A percentile compares a stretch with the other conserved stretches of the same genome.
These are phyloP conservation scores for Fragaria nilgerrensis DNA, from an alignment of 306 rosid species.

Conservation along the genomic window DNA sequence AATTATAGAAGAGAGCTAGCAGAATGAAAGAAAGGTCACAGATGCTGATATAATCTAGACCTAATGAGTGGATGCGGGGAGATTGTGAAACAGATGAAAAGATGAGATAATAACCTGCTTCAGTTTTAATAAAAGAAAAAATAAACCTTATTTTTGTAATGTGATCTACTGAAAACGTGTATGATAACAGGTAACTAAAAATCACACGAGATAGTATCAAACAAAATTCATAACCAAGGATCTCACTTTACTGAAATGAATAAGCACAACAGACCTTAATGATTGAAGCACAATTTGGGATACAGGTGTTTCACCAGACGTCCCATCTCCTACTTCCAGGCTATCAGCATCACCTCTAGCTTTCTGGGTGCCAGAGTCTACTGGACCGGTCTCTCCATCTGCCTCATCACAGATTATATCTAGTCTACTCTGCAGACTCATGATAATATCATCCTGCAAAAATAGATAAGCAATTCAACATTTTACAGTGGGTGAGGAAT, in stretches of 20 bases:
- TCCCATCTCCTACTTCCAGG: constrained; percentile 36
- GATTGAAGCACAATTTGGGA: constrained; percentile 47
- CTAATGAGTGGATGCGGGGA: background rate
- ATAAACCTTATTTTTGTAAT: background rate
- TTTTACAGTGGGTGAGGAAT: background rate
- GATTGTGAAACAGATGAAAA: background rate
- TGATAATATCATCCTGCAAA: constrained; percentile 76
- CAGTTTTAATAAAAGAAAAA: background rate
- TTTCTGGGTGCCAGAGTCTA: constrained; percentile 36
- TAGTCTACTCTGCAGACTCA: constrained; percentile 82
- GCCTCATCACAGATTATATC: constrained; percentile 86
- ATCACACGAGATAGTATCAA: background rate
- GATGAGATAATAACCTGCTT: background rate
- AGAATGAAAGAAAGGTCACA: background rate
- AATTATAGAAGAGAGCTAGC: background rate
- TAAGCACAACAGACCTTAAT: constrained; percentile 43
- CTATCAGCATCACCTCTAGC: constrained; percentile 37
- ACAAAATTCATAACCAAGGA: background rate
- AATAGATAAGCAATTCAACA: constrained; percentile 19
- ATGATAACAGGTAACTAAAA: background rate
- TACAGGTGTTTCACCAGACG: constrained; percentile 49
- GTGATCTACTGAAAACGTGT: background rate
- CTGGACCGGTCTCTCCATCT: constrained; percentile 44
- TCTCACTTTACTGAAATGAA: background rate
- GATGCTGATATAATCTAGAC: background rate